Percentiles rank a stretch among this genome's conserved stretches.
These are phyloP conservation scores for Fusarium floridanum DNA, from an alignment of 2,329 filamentous ascomycete genomes.

Conservation along the genomic window DNA sequence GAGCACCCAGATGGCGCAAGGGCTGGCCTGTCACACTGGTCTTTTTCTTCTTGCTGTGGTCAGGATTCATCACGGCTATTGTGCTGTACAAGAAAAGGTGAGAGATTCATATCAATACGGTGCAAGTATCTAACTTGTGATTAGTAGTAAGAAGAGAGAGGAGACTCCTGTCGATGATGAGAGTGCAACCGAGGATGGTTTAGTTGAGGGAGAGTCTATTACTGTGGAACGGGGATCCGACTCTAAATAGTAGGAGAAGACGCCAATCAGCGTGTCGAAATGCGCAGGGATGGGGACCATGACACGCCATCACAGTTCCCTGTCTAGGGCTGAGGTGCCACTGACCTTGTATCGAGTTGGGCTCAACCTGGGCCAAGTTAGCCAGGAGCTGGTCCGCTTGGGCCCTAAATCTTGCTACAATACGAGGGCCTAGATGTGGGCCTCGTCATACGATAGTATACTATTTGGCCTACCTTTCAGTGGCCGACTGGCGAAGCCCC, in stretches of 20 bases:
- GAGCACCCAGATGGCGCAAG: slow-evolving; percentile 17
- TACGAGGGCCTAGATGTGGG: too few species aligned
- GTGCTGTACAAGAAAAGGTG: neutral
- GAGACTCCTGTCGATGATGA: neutral
- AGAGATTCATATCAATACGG: neutral
- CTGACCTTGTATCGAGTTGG: too few species aligned
- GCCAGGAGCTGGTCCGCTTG: too few species aligned
- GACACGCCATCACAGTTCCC: neutral
- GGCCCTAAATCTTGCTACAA: too few species aligned
- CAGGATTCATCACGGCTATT: slow-evolving; percentile 2
- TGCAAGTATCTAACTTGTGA: neutral
- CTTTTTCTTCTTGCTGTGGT: slow-evolving; percentile 11
- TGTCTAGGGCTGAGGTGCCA: too few species aligned
- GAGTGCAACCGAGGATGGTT: neutral
- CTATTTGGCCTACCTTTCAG: neutral
- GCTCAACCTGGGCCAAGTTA: too few species aligned
- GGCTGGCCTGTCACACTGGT: slow-evolving; percentile 12
- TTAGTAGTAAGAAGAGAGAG: neutral
- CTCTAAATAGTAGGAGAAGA: neutral
- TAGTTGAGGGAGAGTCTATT: neutral
- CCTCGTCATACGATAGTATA: too few species aligned
- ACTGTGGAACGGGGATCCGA: neutral
- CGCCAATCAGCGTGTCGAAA: neutral
- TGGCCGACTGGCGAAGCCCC: neutral
- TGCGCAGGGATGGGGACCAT: too few species aligned